phyloP scores from a whole-genome alignment of 2,329 filamentous ascomycete species.

The Tolypocladium sp. region DNA sequence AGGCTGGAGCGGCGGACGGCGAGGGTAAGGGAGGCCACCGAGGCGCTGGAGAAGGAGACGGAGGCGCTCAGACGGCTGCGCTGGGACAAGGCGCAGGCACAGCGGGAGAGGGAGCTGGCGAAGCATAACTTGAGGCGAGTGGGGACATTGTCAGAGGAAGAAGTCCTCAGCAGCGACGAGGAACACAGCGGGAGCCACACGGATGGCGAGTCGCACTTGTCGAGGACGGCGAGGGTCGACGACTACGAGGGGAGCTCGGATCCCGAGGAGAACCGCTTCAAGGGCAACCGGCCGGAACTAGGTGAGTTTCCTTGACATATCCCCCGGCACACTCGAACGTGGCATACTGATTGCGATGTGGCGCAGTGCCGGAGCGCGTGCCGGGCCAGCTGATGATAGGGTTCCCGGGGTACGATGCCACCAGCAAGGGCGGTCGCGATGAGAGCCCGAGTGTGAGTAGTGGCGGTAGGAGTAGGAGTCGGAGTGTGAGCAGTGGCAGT shows the following conservation, averaged over 20 bases:
- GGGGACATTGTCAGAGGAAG: rapidly evolving
- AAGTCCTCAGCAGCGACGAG: background rate
- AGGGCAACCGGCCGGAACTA: background rate
- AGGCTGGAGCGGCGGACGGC: background rate
- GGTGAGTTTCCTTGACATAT: background rate
- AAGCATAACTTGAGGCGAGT: too few species aligned
- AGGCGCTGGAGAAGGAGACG: background rate
- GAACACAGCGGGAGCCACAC: background rate
- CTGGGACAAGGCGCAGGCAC: background rate
- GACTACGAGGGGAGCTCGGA: background rate
- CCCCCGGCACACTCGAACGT: background rate
- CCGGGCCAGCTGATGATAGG: background rate
- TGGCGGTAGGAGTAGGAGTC: too few species aligned
- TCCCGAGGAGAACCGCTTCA: background rate
- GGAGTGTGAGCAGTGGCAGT: too few species aligned
- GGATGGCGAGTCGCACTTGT: background rate
- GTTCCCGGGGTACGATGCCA: background rate
- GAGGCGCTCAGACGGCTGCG: background rate
- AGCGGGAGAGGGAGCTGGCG: background rate
- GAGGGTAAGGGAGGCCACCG: background rate
- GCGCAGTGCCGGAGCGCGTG: background rate
- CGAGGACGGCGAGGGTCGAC: background rate
- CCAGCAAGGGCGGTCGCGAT: background rate
- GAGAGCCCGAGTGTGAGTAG: background rate
- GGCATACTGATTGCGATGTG: background rate